Evolutionary conservation across 1,139 yeast species (phyloP).

Genomic region (Yamadazyma pseudoaaseri): DNA sequence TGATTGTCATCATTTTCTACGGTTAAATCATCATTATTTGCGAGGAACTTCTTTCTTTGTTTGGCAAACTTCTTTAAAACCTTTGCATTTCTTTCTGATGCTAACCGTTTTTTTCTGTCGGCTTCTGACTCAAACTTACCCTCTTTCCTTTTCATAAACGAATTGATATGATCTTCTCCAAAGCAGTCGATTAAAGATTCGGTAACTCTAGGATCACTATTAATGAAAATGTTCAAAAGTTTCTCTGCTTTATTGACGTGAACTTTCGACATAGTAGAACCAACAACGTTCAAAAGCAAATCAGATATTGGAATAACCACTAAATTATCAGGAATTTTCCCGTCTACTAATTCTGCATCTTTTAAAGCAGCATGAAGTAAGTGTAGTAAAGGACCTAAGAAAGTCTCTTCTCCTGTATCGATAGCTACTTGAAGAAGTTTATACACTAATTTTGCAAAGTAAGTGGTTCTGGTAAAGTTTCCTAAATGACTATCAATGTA

Average conservation of each 20-base stretch:
- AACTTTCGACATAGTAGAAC: conserved; percentile 49
- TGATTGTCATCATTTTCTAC: conserved; percentile 11
- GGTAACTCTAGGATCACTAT: conserved; percentile 46
- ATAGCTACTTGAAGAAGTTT: conserved; percentile 55
- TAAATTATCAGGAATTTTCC: conserved; percentile 43
- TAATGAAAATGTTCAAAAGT: conserved; percentile 49
- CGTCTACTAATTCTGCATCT: conserved; percentile 46
- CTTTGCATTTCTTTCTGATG: conserved; percentile 36
- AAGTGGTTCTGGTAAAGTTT: conserved; percentile 47
- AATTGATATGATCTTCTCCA: conserved; percentile 53
- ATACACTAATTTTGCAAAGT: conserved; percentile 56
- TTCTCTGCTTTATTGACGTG: conserved; percentile 54
- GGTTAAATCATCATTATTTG: conserved; percentile 25
- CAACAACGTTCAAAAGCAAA: conserved; percentile 49
- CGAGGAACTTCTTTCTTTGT: conserved; percentile 38
- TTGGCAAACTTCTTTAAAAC: conserved; percentile 43
- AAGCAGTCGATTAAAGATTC: conserved; percentile 54
- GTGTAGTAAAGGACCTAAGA: conserved; percentile 60
- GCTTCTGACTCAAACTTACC: conserved; percentile 31
- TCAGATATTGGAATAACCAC: conserved; percentile 56
- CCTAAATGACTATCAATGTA: conserved; percentile 43
- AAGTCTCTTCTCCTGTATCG: conserved; percentile 50
- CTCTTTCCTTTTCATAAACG: conserved; percentile 31
- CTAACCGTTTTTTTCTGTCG: conserved; percentile 45
- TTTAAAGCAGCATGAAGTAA: conserved; percentile 61